phyloP scores from a whole-genome alignment of 1,139 yeast genomes.

The Wickerhamiella infanticola region DNA sequence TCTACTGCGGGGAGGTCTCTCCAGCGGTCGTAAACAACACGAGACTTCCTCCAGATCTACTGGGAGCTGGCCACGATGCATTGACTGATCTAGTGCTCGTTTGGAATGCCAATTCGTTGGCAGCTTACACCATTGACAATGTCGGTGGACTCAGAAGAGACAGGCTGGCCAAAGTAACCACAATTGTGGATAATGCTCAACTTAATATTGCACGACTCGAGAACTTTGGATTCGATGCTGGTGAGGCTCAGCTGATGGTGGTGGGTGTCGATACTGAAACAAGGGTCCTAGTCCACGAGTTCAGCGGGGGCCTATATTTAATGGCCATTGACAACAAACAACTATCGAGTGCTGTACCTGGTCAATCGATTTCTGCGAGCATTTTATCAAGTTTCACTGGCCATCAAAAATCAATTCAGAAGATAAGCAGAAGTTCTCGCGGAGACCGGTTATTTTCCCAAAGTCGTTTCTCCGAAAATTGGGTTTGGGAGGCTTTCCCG shows the following conservation, averaged over 20 bases:
- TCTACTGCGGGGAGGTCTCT: conserved; percentile 26
- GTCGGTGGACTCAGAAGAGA: conserved; percentile 28
- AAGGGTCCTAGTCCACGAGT: neutral
- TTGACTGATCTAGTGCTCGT: conserved; percentile 43
- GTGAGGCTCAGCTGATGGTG: neutral
- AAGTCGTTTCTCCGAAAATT: conserved; percentile 22
- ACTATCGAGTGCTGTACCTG: neutral
- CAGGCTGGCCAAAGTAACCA: conserved; percentile 14
- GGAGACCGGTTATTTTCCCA: conserved; percentile 42
- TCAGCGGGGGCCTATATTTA: neutral
- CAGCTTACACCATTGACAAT: conserved; percentile 37
- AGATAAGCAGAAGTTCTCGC: conserved; percentile 46
- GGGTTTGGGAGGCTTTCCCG: conserved; percentile 20
- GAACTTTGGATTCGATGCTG: neutral
- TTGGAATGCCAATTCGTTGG: conserved; percentile 33
- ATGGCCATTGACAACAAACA: neutral
- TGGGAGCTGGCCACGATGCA: neutral
- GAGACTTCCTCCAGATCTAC: neutral
- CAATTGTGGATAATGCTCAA: neutral
- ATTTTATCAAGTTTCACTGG: conserved; percentile 44
- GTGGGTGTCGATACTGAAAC: neutral
- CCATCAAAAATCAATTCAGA: conserved; percentile 63
- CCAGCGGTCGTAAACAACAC: conserved; percentile 17
- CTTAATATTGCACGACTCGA: neutral
- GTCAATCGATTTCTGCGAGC: neutral